phyloP scores from a whole-genome alignment of 2,329 filamentous ascomycete species.

The Epichloe aotearoae region DNA sequence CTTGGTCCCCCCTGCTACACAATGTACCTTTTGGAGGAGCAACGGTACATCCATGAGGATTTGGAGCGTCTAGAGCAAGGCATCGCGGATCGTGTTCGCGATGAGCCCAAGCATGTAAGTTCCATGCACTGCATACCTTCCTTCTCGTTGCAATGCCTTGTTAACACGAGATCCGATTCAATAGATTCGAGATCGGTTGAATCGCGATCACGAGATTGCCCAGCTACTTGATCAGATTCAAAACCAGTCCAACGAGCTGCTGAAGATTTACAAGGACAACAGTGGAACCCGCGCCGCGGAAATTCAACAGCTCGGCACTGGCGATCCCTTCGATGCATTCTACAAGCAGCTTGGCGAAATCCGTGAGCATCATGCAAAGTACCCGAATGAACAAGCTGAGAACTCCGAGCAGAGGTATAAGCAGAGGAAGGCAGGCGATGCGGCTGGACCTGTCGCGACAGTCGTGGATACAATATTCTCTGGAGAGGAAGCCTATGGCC shows the following conservation, averaged over 20 bases:
- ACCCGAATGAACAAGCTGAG: constrained; percentile 89
- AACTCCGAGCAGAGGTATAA: constrained; percentile 92
- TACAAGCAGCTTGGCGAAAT: constrained; percentile 72
- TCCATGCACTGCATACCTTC: not conserved
- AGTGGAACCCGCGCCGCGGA: constrained; percentile 62
- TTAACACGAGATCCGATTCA: constrained; percentile 11
- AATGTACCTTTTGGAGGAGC: constrained; percentile 86
- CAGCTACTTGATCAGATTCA: constrained; percentile 82
- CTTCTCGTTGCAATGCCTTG: not conserved
- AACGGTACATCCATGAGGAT: constrained; percentile 90
- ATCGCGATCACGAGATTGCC: constrained; percentile 82
- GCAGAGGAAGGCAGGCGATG: constrained; percentile 47
- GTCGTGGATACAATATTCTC: constrained; percentile 88
- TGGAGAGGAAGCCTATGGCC: constrained; percentile 85
- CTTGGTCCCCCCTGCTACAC: constrained; percentile 7
- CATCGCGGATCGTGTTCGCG: constrained; percentile 73
- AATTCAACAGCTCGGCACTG: constrained; percentile 69
- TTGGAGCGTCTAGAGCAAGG: constrained; percentile 91
- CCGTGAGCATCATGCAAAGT: constrained; percentile 77
- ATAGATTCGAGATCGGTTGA: constrained; percentile 76
- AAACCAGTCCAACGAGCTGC: constrained; percentile 65
- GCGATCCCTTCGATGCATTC: constrained; percentile 83
- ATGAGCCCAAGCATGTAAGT: constrained; percentile 78
- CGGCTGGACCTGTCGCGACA: constrained; percentile 47
- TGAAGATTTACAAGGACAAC: constrained; percentile 74